Base-by-base conservation (phyloP, 1,139 yeast species). In the Yamadazyma diddensiae region DNA sequence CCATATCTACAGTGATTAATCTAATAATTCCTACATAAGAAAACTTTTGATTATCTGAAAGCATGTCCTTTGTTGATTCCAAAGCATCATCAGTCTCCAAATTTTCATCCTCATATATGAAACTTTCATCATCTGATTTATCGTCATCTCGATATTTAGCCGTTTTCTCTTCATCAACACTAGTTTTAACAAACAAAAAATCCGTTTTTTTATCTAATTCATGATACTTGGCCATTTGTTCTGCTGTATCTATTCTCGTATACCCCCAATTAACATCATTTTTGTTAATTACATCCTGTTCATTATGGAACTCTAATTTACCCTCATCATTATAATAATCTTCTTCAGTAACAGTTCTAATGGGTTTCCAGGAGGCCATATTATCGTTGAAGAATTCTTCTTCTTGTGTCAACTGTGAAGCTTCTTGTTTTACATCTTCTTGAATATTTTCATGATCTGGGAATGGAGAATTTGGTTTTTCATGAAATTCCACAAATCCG, bases 11-110 rank as follows among this genome's bases (percentile, higher is more conserved):
- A 34, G 81, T 72, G 5, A 84, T 71, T 23, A 94, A 70, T 46
- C 85, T 82, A 14, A 84, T 79, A 9, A 92, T 69, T 0, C 97
- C 98, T 5, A 85, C 83, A 51, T 94, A 94, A 3, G 97, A 97
- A 45, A 90, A 84, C 47, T 86, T 81, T 53, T 94, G 97, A 14
- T 82, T 69, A 16, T 87, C 97, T 3, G 79, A 71, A 19, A 94
- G 69, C 78, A 94, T 77, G 19, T 78, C 74, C 52, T 83, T 87
- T 5, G 97, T 92, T 1, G 92, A 74, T 38, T 79, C 78, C 40
- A 92, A 62, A 36, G 90, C 94, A 28, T 79, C 78, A 7, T 65
- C 65, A 0, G 80, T 51, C 66, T 81, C 57, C 53, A 54, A 29
- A 54, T 74, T 42, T 62, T 65, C 71, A 5, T 60, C 68, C 13